phyloP scores from a whole-genome alignment of 257 asterid species.

The Schizonepeta tenuifolia region DNA sequence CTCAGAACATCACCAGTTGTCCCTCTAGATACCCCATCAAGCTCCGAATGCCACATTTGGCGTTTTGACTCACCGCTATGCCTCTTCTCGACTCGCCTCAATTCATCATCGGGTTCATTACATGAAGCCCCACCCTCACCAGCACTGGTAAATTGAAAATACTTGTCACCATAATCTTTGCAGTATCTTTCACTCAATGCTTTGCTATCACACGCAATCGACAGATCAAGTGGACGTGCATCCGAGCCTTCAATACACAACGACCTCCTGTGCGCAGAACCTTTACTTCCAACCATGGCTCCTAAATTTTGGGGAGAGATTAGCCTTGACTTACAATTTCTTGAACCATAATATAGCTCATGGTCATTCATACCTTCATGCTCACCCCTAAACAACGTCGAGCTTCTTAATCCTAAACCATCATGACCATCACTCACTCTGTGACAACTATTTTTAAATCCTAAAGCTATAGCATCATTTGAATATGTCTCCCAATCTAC shows the following conservation, averaged over 20 bases:
- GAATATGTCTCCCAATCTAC: slow-evolving; percentile 75
- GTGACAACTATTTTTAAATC: slow-evolving; percentile 42
- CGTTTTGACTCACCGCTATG: slow-evolving; percentile 28
- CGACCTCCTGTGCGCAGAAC: background rate
- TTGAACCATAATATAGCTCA: slow-evolving; percentile 38
- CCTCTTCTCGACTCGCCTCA: slow-evolving; percentile 36
- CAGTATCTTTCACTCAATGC: slow-evolving; percentile 42
- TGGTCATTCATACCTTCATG: slow-evolving; percentile 32
- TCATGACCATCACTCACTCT: slow-evolving; percentile 24
- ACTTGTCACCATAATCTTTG: slow-evolving; percentile 42
- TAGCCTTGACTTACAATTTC: slow-evolving; percentile 29
- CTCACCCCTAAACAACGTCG: background rate
- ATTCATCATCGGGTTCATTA: slow-evolving; percentile 53
- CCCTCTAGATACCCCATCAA: background rate
- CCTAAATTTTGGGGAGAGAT: background rate
- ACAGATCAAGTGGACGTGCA: slow-evolving; percentile 31
- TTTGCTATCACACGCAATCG: slow-evolving; percentile 31
- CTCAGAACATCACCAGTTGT: slow-evolving; percentile 27
- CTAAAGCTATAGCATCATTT: slow-evolving; percentile 51
- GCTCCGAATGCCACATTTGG: slow-evolving; percentile 36
- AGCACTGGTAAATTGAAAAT: slow-evolving; percentile 32
- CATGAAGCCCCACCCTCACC: background rate
- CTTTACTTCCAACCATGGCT: slow-evolving; percentile 1
- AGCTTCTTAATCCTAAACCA: slow-evolving; percentile 24
- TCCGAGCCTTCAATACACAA: background rate